A percentile compares a stretch with the other conserved stretches of the same genome.
Conservation (phyloP, 106 monocot species). For the Acorus gramineus region DNA sequence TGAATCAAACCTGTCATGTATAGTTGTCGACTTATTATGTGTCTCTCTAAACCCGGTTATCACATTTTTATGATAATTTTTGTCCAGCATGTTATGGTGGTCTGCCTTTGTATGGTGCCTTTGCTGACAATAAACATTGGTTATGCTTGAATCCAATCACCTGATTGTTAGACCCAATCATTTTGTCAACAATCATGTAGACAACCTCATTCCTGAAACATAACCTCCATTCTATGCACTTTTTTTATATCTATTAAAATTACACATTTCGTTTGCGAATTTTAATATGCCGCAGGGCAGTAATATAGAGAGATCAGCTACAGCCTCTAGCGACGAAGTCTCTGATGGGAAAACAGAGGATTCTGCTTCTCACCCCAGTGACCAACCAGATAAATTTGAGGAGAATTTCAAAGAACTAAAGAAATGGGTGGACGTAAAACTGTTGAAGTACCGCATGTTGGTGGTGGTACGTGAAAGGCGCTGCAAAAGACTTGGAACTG, state of each 20-base stretch:
- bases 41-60: too few species aligned
- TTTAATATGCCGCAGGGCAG: too few species aligned
- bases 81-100: too few species aligned
- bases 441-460: conserved; percentile 54
- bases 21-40: too few species aligned
- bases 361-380: conserved; percentile 5
- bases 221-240: too few species aligned
- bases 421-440: conserved; percentile 88
- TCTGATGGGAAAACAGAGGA: conserved; percentile 6
- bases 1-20: too few species aligned
- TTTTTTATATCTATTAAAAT: not conserved
- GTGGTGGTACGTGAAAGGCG: conserved; percentile 45
- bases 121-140: too few species aligned
- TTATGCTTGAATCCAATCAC: too few species aligned
- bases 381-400: conserved; percentile 55
- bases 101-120: too few species aligned
- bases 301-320: not conserved
- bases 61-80: too few species aligned
- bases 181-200: not conserved
- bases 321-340: not conserved
- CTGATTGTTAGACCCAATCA: too few species aligned
- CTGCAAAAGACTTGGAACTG: conserved; percentile 61
- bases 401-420: conserved; percentile 82
- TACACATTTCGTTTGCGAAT: too few species aligned
- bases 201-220: not conserved